Conservation (phyloP, 2,329 filamentous ascomycete species). For the Fusarium sp. region DNA sequence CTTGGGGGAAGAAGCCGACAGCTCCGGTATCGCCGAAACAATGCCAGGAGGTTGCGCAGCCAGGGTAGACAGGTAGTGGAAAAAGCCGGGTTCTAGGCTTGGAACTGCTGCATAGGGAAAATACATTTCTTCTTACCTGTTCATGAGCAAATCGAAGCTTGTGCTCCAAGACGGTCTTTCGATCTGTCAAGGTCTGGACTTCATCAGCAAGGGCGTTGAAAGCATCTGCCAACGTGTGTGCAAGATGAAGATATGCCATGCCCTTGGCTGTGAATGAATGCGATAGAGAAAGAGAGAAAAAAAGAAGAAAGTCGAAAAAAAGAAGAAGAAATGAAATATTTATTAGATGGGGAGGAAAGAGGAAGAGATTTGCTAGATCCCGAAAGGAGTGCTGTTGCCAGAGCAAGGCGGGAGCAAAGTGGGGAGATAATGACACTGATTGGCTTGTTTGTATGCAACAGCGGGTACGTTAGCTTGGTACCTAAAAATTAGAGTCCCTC, state of each 20-base stretch:
- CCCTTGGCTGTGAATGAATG: constrained; percentile 41
- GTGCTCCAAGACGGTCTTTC: constrained; percentile 74
- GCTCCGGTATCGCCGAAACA: constrained; percentile 45
- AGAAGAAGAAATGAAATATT: constrained; percentile 23
- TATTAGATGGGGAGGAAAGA: constrained; percentile 26
- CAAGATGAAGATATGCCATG: constrained; percentile 56
- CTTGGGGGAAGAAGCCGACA: constrained; percentile 20
- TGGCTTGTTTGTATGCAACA: constrained; percentile 8
- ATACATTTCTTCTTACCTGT: constrained; percentile 65
- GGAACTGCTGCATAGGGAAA: constrained; percentile 2
- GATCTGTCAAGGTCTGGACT: constrained; percentile 71
- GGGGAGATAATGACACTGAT: constrained; percentile 7
- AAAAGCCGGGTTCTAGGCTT: constrained; percentile 20
- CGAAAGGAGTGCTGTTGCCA: constrained; percentile 25
- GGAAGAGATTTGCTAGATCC: constrained; percentile 41
- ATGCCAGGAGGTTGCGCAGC: constrained; percentile 22
- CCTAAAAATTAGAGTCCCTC: constrained; percentile 17
- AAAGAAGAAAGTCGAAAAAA: constrained; percentile 10
- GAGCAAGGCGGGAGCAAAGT: constrained; percentile 36
- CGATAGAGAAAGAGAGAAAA: constrained; percentile 15
- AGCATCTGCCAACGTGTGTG: constrained; percentile 71
- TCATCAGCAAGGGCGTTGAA: constrained; percentile 74
- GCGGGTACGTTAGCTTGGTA: constrained; percentile 11
- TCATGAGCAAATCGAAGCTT: constrained; percentile 75
- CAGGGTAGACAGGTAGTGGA: constrained; percentile 10